Evolutionary conservation across 768 basidiomycete genomes (phyloP), one percentile per base, ranked within the genome.

Genomic region (Pulveroboletus ravenelii): DNA sequence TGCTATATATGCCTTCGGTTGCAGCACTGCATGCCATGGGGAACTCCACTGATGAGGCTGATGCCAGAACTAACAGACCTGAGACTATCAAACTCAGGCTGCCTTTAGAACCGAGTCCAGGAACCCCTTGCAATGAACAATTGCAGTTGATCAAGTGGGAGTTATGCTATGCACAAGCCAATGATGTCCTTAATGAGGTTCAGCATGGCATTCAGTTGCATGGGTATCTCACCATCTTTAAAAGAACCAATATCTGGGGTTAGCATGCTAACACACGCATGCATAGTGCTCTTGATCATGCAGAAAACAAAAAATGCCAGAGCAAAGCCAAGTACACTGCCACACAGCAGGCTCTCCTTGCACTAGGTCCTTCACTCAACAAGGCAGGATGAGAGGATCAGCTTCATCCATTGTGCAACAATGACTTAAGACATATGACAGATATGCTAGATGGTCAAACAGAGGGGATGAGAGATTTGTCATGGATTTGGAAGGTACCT

Each of bases 1-100:
- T 51, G 5, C 27, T 51, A 1, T 51, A 51, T 9, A 51, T 51
- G 39, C 50, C 45, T 4, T 35, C 20, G 0, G 51, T 52, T 3
- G 20, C 41, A 2, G 41, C 27, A 10, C 35, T 52, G 9, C 20
- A n/a, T n/a, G n/a, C n/a, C n/a, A n/a, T n/a, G 1, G 8, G 25
- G 32, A 2, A 34, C 7, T 15, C 25, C 5, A 12, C 8, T 17
- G 27, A 20, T 1, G 32, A 42, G 1, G 14, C 5, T 1, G 18
- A 18, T 12, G 27, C 14, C 0, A 27, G 4, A 15, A 7, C 7
- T 8, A 30, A n/a, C n/a, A 20, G 5, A 7, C n/a, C 44, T 2
- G 23, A 47, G 9, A 25, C 39, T 1, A 6, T 35, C 17, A 40
- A 20, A 27, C 31, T 53, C 7, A 45, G 41, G 37, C 17, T 53